Evolutionary conservation across 2,329 filamentous ascomycete species (phyloP), one percentile per base, ranked within the genome.

Genomic region (Ramularia endophylla): DNA sequence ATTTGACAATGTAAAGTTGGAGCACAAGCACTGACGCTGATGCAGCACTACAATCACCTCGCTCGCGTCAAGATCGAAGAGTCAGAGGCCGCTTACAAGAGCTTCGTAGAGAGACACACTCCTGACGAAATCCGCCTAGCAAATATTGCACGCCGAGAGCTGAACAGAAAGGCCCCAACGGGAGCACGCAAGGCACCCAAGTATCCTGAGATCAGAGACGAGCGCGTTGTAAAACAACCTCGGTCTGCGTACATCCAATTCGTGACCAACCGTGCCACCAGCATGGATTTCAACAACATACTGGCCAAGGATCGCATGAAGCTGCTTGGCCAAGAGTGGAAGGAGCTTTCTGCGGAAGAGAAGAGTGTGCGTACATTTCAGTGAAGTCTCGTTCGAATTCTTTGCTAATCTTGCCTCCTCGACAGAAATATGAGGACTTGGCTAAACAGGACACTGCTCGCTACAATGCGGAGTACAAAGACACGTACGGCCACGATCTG

Each of bases 71-170:
- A 68, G 50, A 69, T 59, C 15, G 66, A 63, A 29, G 61, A 65
- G 11, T 71, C 71, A 36, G 51, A 59, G 15, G 61, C 63, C 15
- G 65, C 64, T 11, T 73, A 72, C 55, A 64, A 72, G 20, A 56
- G 67, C 44, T 85, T 77, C 76, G 59, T 84, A 15, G 58, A 71
- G 22, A 63, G 60, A 3, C 62, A 80, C 54, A 75, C 75, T 2
- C 71, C 76, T 8, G 64, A 74, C 4, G 59, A 81, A 54, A 82
- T 85, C 51, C 65, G 65, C 33, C 44, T 66, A 3, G 80, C 81
- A 42, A 85, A 85, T 58, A 55, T 50, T 8, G 81, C 81, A 8
- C 75, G 81, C 27, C 44, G 28, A 1, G 8, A 31, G 4, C 52
- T 74, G 13, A 56, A 58, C 27, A 55, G 44, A 27, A 35, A 38